Evolutionary conservation across 192 early-diverging fungal species (phyloP), one percentile per base, ranked within the genome.

Genomic region (Coemansia sp.): DNA sequence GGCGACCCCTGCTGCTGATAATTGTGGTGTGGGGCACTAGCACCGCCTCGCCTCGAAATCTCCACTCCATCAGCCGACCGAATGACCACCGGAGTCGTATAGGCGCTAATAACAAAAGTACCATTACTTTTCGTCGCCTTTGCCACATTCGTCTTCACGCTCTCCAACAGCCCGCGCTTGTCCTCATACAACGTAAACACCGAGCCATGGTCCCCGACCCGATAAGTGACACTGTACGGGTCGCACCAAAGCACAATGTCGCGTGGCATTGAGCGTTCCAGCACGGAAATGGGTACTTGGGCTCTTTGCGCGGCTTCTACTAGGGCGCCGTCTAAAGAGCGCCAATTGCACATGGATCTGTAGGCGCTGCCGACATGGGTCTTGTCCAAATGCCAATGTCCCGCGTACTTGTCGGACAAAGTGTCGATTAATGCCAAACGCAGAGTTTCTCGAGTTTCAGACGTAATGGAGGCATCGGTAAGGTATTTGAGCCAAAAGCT

Each of bases 201-300:
- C 17, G 84, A 78, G n/a, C 89, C 88, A 64, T 89, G 87, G 68
- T 92, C 91, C 35, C 91, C 89, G 43, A 89, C 84, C 6, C 89
- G 82, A 79, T 89, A 92, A 2, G 91, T 87, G 30, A 92, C 91
- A 39, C 75, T 82, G 70, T 87, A 87, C 30, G 91, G 91, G 63
- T 92, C 91, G 52, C 90, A 86, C 91, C 91, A 92, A 14, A 92
- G 69, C 42, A 90, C 86, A 17, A 90, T 73, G 77, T 92, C 91
- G 44, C 85, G 86, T 19, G 91, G 91, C 57, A 92, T 70, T 35
- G 81, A 76, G 8, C 77, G 67, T 62, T 87, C 85, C 17, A 92
- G 68, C 17, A 86, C 44, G 17, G 70, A 73, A 2, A 87, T 66
- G 2, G 85, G 52, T 28, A 90, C 68, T 19, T 55, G 66, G 6